Percentiles rank a stretch among this genome's conserved stretches.
Evolutionary conservation across 148 eudicot genomes (phyloP).

Genomic region (Silene uniflora): DNA sequence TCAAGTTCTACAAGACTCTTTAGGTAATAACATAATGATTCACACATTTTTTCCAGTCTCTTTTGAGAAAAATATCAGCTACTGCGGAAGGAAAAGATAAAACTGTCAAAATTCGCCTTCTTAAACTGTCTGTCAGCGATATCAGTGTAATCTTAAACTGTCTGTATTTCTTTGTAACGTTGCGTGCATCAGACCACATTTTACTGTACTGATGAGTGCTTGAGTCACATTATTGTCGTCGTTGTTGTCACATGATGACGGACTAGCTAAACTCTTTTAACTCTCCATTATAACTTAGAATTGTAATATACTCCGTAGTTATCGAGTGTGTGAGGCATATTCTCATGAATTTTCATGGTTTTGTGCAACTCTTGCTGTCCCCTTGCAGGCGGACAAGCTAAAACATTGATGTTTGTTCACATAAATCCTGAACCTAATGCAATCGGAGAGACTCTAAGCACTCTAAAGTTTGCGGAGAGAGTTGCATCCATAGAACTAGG

Average conservation of each 20-base stretch:
- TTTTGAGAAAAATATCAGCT: not conserved
- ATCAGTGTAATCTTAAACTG: not conserved
- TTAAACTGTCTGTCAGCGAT: not conserved
- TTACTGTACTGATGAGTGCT: no score
- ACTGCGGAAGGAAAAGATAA: not conserved
- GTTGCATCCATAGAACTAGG: constrained; percentile 91
- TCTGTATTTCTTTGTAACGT: no score
- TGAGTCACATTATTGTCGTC: no score
- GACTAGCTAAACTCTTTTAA: not conserved
- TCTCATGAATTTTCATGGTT: not conserved
- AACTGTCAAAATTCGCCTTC: not conserved
- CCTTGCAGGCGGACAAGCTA: constrained; percentile 86
- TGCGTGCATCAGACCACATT: no score
- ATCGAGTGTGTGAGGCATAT: no score
- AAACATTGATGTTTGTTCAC: constrained; percentile 96
- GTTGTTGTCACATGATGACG: no score
- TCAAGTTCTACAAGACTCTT: constrained; percentile 92
- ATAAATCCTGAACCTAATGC: constrained; percentile 81
- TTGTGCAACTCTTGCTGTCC: not conserved
- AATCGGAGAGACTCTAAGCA: constrained; percentile 84
- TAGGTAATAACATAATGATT: constrained; percentile 43
- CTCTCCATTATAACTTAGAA: no score
- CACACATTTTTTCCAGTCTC: not conserved
- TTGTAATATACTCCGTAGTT: no score
- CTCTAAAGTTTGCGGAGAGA: constrained; percentile 92